Evolutionary conservation across 225 moss, liverwort and hornwort species (phyloP), one percentile per base, ranked within the genome.

Genomic region (Polytrichum commune): DNA sequence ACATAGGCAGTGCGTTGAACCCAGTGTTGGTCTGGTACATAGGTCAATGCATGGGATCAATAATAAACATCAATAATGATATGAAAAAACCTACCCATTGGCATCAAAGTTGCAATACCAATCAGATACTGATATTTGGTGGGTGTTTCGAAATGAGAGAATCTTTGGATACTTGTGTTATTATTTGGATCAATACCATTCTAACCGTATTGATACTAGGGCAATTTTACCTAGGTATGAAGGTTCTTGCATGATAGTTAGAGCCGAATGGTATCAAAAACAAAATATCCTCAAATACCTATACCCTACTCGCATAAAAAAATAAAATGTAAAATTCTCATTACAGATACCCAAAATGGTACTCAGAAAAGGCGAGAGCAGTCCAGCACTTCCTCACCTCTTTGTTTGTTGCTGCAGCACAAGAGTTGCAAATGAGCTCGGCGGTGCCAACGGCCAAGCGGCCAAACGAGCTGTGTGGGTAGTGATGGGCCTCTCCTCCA

Each of bases 371-470:
- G 6, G 3, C 1, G 58, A 19, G n/a, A 22, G 6, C 16, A 58
- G 20, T 58, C 22, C 58, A 58, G 3, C 9, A 20, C 27, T 35
- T 20, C 5, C 27, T 27, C 5, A 19, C 18, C 6, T 53, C 27
- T 35, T 7, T 22, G 5, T 62, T 65, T 46, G 16, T 13, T 4
- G 13, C 7, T 77, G 76, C 86, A 96, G 96, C 77, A 96, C 93
- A 8, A 86, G 96, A n/a, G 93, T 96, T 8, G 82, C 93, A 9
- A 96, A 96, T 60, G 93, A 93, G 78, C 83, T 96, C 0, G 93
- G 96, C 54, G 86, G 88, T 0, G 86, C 90, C 28, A 77, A 86
- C 18, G 82, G 93, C 5, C 19, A 8, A 62, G 83, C 79, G 53
- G 93, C 93, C 8, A 79, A 84, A 64, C 27, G 60, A 22, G 78